Percentiles rank a stretch among this genome's conserved stretches.
Conservation (phyloP, 305 asterid genomes). For the Rubia peregrina region DNA sequence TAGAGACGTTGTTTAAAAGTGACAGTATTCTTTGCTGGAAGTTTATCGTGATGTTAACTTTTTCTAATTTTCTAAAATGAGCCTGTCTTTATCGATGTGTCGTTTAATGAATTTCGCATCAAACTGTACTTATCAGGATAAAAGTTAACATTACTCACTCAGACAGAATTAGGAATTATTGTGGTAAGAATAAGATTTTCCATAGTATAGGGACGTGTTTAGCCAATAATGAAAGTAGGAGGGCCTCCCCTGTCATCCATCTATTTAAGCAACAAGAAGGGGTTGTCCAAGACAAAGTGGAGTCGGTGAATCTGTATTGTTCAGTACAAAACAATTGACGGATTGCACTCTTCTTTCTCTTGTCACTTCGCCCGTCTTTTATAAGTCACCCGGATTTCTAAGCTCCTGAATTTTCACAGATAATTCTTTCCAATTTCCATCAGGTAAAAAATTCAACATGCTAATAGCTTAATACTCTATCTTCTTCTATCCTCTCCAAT, state of each 20-base stretch:
- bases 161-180: too few species aligned
- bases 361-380: not conserved
- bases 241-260: not conserved
- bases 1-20: too few species aligned
- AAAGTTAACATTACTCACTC: too few species aligned
- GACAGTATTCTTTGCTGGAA: too few species aligned
- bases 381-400: not conserved
- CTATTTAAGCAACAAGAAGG: not conserved
- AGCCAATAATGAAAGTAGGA: not conserved
- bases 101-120: not conserved
- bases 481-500: not conserved
- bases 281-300: not conserved
- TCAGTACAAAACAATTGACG: constrained; percentile 4
- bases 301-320: not conserved
- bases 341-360: constrained; percentile 5
- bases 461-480: not conserved
- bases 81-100: not conserved
- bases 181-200: not conserved
- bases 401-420: not conserved
- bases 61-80: too few species aligned
- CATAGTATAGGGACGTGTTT: not conserved
- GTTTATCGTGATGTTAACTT: too few species aligned
- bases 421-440: not conserved
- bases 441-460: not conserved
- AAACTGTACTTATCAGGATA: too few species aligned